A percentile compares a stretch with the other conserved stretches of the same genome.
These are phyloP conservation scores for Pseudonitzschia delicatissima DNA, from an alignment of 108 stramenopile genomes.

Conservation along the genomic window DNA sequence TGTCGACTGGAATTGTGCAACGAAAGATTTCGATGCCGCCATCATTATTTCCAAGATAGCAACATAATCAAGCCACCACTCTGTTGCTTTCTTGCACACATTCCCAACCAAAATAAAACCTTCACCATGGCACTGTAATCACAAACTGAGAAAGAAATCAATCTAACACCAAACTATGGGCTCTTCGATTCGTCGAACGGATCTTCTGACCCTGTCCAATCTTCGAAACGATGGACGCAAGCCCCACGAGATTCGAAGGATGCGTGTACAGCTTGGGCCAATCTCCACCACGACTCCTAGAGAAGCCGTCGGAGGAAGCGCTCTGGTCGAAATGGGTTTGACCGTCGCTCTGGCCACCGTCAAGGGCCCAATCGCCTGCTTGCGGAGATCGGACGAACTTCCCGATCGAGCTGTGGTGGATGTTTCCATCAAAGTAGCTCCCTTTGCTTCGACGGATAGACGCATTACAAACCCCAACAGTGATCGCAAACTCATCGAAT, in stretches of 20 bases:
- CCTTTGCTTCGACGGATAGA: conserved; percentile 77
- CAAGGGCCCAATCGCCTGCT: conserved; percentile 64
- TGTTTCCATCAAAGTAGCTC: conserved; percentile 58
- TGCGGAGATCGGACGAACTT: conserved; percentile 68
- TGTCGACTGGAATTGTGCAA: too few species aligned
- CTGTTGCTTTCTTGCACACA: too few species aligned
- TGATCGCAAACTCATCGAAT: conserved; percentile 80
- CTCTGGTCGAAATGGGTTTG: conserved; percentile 83
- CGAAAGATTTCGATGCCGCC: too few species aligned
- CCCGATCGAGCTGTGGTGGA: conserved; percentile 75
- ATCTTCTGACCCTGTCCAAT: conserved; percentile 78
- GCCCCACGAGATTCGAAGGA: conserved; percentile 80
- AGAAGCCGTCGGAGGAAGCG: conserved; percentile 50
- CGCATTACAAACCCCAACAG: conserved; percentile 58
- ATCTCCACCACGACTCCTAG: conserved; percentile 23
- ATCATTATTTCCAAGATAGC: too few species aligned
- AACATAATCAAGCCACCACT: too few species aligned
- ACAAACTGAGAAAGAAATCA: too few species aligned
- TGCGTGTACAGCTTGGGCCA: conserved; percentile 71
- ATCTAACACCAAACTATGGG: conserved; percentile 39
- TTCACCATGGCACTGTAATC: too few species aligned
- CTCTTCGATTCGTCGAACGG: conserved; percentile 68
- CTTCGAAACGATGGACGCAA: conserved; percentile 85
- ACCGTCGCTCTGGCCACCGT: conserved; percentile 68
- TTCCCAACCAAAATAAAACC: too few species aligned